phyloP scores from a whole-genome alignment of 345 rosid genomes.

The Excoecaria cochinchinensis region DNA sequence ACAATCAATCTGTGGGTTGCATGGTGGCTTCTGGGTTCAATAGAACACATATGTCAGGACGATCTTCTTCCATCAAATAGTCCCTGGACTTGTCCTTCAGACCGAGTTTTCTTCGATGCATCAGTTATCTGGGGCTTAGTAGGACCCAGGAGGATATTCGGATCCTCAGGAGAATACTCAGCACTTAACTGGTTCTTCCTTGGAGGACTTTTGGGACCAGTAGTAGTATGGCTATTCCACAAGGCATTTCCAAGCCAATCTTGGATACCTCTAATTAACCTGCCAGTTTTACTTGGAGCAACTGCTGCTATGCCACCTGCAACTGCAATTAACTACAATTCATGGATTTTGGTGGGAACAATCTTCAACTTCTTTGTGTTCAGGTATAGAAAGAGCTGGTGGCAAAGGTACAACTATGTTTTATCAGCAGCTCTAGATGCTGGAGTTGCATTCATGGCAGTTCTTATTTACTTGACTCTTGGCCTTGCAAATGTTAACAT shows the following conservation, averaged over 20 bases:
- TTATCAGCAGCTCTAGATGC: conserved; percentile 51
- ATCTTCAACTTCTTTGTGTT: conserved; percentile 20
- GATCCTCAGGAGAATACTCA: conserved; percentile 10
- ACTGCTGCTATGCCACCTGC: conserved; percentile 26
- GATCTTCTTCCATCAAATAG: conserved; percentile 16
- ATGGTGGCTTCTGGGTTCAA: conserved; percentile 18
- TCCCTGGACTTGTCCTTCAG: conserved; percentile 19
- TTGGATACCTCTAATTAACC: conserved; percentile 22
- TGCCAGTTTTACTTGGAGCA: conserved; percentile 19
- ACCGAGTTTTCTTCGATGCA: conserved; percentile 21
- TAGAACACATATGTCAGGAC: conserved; percentile 19
- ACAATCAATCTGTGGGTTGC: conserved; percentile 17
- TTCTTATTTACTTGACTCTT: conserved; percentile 33
- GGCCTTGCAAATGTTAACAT: conserved; percentile 27
- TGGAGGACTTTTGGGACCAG: conserved; percentile 18
- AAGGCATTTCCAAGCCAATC: conserved; percentile 21
- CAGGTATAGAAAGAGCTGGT: conserved; percentile 28
- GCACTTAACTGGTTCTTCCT: conserved; percentile 24
- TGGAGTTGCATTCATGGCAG: conserved; percentile 45
- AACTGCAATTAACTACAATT: conserved; percentile 20
- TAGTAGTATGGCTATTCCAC: conserved; percentile 17
- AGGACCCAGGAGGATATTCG: conserved; percentile 14
- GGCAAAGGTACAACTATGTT: conserved; percentile 48
- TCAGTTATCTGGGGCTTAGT: conserved; percentile 21
- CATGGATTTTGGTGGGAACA: conserved; percentile 17